Evolutionary conservation across 139 green algal genomes (phyloP), one percentile per base, ranked within the genome.

Genomic region (Closterium sp.): DNA sequence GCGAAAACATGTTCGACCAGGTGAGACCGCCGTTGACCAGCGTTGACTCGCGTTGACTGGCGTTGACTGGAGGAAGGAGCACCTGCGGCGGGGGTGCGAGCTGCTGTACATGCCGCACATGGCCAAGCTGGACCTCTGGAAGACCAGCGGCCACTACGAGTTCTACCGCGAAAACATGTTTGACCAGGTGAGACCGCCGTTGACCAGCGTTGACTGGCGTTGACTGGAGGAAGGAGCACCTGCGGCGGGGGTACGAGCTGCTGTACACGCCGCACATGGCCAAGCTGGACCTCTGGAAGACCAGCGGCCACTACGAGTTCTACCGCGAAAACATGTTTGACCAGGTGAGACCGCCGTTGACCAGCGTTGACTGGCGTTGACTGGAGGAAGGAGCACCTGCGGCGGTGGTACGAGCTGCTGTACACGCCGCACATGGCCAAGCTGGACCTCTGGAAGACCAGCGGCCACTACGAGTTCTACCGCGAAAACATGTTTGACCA

Each of bases 141-240:
- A 98, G 94, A 99, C 97, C 1, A 97, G 94, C 27, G 98, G 98
- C 5, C 98, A 99, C 95, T 97, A 97, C 86, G 98, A 99, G 91
- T 99, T 99, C 94, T 99, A 99, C 94, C 22, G 28, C 1, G 97
- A 99, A 90, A 97, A 97, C 94, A 99, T 99, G 97, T 99, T 98
- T 92, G 96, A 98, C 93, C 97, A 97, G 94, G 87, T 93, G 31
- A 92, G 89, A 2, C 22, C 5, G 13, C 1, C 45, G 45, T 70
- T 70, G 45, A 62, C 45, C 11, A 2, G 45, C 45, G 4, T 70
- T 70, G 45, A 70, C 45, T 19, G 11, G 45, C 45, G 2, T 22
- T 79, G 62, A 79, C 62, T 79, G 62, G 98, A 98, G 98, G 96
- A 95, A 98, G 27, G 94, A 98, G 29, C 98, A 99, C 95, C 85